Evolutionary conservation across 495 filamentous ascomycete species (phyloP).

Genomic region (Neurospora pannonica): DNA sequence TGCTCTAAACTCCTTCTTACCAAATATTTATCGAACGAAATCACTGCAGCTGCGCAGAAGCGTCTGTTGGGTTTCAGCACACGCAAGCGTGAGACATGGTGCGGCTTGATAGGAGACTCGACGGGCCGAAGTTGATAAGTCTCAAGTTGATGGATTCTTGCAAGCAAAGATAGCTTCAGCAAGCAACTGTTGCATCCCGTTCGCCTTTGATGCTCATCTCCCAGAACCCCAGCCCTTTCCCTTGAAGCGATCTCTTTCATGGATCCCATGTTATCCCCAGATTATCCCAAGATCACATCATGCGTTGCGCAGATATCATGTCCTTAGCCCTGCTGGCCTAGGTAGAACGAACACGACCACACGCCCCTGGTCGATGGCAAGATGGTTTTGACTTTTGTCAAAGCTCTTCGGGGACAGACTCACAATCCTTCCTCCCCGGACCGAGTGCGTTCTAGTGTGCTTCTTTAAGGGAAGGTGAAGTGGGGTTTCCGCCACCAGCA

Average conservation of each 20-base stretch:
- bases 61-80: neutral
- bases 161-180: neutral
- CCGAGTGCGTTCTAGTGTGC: neutral
- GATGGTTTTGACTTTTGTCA: neutral
- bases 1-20: neutral
- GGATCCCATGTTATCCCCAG: neutral
- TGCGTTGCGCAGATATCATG: neutral
- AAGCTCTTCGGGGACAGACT: neutral
- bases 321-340: neutral
- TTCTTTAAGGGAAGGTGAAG: neutral
- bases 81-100: neutral
- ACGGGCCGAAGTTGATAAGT: neutral
- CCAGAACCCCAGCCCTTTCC: neutral
- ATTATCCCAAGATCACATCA: neutral
- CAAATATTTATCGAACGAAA: neutral
- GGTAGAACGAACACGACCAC: neutral
- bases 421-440: neutral
- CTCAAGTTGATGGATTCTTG: neutral
- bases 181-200: neutral
- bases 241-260: neutral
- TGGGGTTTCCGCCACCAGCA: neutral
- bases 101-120: neutral
- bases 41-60: neutral
- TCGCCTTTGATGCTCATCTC: neutral
- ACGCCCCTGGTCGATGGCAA: neutral